Evolutionary conservation across 2,329 filamentous ascomycete species (phyloP).

Genomic region (Penicillium paneum): DNA sequence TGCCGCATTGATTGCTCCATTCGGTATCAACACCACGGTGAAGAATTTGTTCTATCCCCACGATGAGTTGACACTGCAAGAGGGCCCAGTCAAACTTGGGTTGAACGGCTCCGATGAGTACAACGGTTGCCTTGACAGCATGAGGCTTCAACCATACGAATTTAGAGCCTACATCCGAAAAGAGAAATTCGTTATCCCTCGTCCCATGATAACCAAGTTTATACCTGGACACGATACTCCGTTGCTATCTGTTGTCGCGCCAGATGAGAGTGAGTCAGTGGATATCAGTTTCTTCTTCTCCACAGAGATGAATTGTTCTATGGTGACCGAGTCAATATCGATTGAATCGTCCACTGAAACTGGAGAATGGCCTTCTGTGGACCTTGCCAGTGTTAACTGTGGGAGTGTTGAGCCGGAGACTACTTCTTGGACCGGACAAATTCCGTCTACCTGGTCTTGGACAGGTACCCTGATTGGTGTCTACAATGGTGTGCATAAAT

Average conservation of each 20-base stretch:
- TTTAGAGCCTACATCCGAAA: slow-evolving; percentile 60
- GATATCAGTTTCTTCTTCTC: slow-evolving; percentile 59
- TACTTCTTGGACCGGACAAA: slow-evolving; percentile 48
- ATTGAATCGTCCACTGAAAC: slow-evolving; percentile 54
- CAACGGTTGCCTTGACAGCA: slow-evolving; percentile 55
- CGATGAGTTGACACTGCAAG: slow-evolving; percentile 53
- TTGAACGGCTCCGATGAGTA: slow-evolving; percentile 47
- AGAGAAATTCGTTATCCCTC: slow-evolving; percentile 49
- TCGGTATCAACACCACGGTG: slow-evolving; percentile 53
- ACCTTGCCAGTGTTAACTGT: slow-evolving; percentile 48
- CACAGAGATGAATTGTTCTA: slow-evolving; percentile 59
- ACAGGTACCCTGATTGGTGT: slow-evolving; percentile 54
- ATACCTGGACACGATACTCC: slow-evolving; percentile 60
- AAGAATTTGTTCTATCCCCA: slow-evolving; percentile 63
- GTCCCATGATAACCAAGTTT: slow-evolving; percentile 60
- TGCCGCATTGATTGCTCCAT: slow-evolving; percentile 57
- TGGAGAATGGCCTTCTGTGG: slow-evolving; percentile 45
- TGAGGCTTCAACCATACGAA: slow-evolving; percentile 56
- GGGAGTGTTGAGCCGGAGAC: slow-evolving; percentile 35
- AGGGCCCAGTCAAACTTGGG: slow-evolving; percentile 46
- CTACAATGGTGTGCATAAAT: slow-evolving; percentile 58
- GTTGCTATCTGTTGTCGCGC: slow-evolving; percentile 48
- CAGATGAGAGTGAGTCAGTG: slow-evolving; percentile 45
- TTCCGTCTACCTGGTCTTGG: slow-evolving; percentile 55
- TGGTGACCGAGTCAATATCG: slow-evolving; percentile 49